Percentiles rank a stretch among this genome's conserved stretches.
Conservation (phyloP, 768 basidiomycete genomes). For the Psilocybe cubensis region DNA sequence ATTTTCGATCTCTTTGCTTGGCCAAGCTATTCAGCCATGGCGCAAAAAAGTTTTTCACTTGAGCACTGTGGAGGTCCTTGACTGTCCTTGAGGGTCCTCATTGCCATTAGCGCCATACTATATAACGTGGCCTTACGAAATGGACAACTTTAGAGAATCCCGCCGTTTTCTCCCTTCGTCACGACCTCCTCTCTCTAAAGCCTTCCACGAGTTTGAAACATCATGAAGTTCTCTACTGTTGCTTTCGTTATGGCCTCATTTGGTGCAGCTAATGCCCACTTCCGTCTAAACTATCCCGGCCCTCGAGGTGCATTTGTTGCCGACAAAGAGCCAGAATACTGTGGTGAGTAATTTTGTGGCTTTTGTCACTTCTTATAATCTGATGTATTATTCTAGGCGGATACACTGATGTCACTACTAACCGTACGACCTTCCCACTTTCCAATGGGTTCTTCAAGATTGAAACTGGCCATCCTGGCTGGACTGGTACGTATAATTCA, state of each 20-base stretch:
- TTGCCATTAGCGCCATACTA: background rate
- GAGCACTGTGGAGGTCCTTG: background rate
- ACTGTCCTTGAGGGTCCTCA: no score
- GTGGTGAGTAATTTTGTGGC: slow-evolving; percentile 50
- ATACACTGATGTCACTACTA: slow-evolving; percentile 52
- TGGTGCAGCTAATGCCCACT: slow-evolving; percentile 66
- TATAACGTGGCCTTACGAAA: background rate
- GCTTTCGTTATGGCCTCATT: slow-evolving; percentile 30
- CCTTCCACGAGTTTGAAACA: background rate
- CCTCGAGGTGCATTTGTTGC: slow-evolving; percentile 72
- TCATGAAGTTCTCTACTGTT: slow-evolving; percentile 36
- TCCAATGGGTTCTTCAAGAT: slow-evolving; percentile 61
- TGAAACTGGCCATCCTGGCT: slow-evolving; percentile 58
- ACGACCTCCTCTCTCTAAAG: background rate
- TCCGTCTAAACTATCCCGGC: slow-evolving; percentile 70
- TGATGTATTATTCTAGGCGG: slow-evolving; percentile 49
- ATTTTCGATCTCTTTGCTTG: background rate
- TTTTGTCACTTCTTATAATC: background rate
- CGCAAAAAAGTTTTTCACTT: slow-evolving; percentile 6
- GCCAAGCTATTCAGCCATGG: background rate
- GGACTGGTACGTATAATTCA: slow-evolving; percentile 44
- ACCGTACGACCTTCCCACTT: slow-evolving; percentile 72
- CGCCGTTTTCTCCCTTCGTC: background rate
- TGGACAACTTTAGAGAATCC: slow-evolving; percentile 9
- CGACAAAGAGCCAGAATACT: slow-evolving; percentile 57